Conservation (phyloP, 768 basidiomycete species). For the Serpula lacrymans region DNA sequence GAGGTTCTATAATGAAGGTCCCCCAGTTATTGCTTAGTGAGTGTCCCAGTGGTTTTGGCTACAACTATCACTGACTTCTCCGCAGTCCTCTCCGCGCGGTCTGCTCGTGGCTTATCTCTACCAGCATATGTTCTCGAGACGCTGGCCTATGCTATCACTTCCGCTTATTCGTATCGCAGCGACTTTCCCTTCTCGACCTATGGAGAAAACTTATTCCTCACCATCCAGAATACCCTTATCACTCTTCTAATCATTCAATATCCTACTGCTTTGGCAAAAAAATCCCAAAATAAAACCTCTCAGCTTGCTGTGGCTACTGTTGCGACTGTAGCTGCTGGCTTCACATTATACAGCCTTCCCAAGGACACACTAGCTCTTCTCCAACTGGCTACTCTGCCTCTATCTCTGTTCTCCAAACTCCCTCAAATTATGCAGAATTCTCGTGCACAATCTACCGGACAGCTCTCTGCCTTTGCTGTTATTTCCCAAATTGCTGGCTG, state of each 20-base stretch:
- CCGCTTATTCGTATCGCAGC: constrained; percentile 83
- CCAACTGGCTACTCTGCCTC: constrained; percentile 84
- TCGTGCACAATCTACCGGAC: constrained; percentile 76
- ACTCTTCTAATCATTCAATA: constrained; percentile 83
- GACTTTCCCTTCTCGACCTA: constrained; percentile 95
- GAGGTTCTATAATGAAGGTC: constrained; percentile 93
- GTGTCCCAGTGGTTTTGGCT: constrained; percentile 19
- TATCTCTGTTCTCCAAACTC: constrained; percentile 88
- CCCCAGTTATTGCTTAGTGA: constrained; percentile 87
- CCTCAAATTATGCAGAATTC: constrained; percentile 90
- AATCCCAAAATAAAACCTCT: constrained; percentile 24
- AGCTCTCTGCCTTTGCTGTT: constrained; percentile 92
- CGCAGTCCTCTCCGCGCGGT: constrained; percentile 65
- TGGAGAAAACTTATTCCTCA: constrained; percentile 94
- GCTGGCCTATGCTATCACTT: constrained; percentile 82
- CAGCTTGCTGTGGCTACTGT: constrained; percentile 29
- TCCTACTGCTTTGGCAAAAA: constrained; percentile 30
- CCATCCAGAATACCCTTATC: constrained; percentile 84
- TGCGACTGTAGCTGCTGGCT: constrained; percentile 30
- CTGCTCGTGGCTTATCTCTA: constrained; percentile 85
- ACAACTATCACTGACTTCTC: neutral
- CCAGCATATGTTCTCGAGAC: constrained; percentile 90
- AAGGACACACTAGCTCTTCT: constrained; percentile 56
- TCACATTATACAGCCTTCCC: constrained; percentile 48
- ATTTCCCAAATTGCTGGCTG: constrained; percentile 86